Percentiles rank a stretch among this genome's conserved stretches.
Conservation (phyloP, 2,329 filamentous ascomycete species). For the Fusarium sp. region DNA sequence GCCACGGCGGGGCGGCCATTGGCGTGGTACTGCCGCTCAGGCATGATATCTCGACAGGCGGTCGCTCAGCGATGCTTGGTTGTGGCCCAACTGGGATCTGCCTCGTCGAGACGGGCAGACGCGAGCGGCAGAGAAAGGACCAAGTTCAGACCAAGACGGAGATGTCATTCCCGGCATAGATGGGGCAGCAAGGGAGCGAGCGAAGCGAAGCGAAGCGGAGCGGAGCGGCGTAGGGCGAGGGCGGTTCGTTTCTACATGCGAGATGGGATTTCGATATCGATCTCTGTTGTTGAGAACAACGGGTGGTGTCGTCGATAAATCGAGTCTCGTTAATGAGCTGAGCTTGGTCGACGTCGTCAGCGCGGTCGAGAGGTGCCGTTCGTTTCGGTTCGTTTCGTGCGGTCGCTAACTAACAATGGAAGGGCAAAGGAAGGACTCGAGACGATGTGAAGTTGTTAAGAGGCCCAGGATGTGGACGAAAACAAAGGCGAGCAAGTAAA, state of each 20-base stretch:
- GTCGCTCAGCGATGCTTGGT: conserved; percentile 24
- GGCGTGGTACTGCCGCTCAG: conserved; percentile 51
- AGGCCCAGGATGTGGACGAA: conserved; percentile 15
- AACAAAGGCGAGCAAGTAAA: background rate
- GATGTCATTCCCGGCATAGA: conserved; percentile 45
- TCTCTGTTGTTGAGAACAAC: conserved; percentile 1
- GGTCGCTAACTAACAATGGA: conserved; percentile 34
- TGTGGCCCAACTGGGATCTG: conserved; percentile 15
- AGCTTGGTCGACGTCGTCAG: conserved; percentile 32
- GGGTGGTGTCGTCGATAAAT: conserved; percentile 14
- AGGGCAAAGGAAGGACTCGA: conserved; percentile 24
- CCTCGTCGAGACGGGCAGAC: conserved; percentile 29
- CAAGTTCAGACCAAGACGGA: conserved; percentile 36
- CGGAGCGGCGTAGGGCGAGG: conserved; percentile 8
- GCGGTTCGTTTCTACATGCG: conserved; percentile 41
- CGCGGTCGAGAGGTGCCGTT: conserved; percentile 29
- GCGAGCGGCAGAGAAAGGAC: conserved; percentile 23
- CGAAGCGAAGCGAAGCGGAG: background rate
- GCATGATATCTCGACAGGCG: conserved; percentile 45
- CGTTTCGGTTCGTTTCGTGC: conserved; percentile 40
- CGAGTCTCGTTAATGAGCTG: conserved; percentile 14
- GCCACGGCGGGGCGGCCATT: conserved; percentile 58
- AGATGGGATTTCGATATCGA: conserved; percentile 27
- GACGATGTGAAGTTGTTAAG: conserved; percentile 19
- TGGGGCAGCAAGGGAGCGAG: conserved; percentile 28